A percentile compares a stretch with the other conserved stretches of the same genome.
Conservation (phyloP, 768 basidiomycete genomes). For the Pleurotus ostreatus region DNA sequence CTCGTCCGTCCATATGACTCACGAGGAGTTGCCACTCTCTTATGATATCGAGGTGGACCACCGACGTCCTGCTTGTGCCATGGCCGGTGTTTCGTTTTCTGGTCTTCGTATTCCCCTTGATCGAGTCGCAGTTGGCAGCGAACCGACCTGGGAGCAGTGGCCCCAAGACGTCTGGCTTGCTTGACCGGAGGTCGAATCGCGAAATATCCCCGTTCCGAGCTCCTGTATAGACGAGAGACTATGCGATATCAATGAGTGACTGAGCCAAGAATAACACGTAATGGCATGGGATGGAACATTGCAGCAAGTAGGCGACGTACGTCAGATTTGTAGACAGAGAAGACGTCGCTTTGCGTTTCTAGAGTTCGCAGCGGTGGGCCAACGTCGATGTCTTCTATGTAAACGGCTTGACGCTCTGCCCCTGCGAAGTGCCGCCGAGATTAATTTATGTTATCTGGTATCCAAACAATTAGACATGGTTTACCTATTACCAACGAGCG, state of each 20-base stretch:
- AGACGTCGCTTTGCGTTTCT: conserved; percentile 58
- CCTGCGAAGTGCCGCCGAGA: conserved; percentile 30
- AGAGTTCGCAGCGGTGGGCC: conserved; percentile 32
- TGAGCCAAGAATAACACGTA: conserved; percentile 3
- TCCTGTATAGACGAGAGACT: conserved; percentile 54
- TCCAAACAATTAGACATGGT: not conserved
- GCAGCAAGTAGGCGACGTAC: conserved; percentile 25
- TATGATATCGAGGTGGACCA: conserved; percentile 49
- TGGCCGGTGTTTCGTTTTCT: no score
- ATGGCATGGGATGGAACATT: not conserved
- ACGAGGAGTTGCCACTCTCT: conserved; percentile 50
- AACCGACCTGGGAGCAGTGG: conserved; percentile 29
- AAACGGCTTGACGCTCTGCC: conserved; percentile 45
- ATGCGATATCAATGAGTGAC: not conserved
- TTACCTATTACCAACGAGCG: conserved; percentile 52
- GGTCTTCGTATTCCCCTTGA: no score
- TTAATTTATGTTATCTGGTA: no score
- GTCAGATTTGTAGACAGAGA: conserved; percentile 50
- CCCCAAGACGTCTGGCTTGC: conserved; percentile 28
- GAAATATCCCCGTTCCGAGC: conserved; percentile 56
- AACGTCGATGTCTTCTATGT: conserved; percentile 46
- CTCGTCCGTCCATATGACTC: conserved; percentile 58
- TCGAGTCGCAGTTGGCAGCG: no score
- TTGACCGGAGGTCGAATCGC: conserved; percentile 53
- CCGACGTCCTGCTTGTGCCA: conserved; percentile 30